Evolutionary conservation across 345 rosid genomes (phyloP), one percentile per base, ranked within the genome.

Genomic region (Populus alba): DNA sequence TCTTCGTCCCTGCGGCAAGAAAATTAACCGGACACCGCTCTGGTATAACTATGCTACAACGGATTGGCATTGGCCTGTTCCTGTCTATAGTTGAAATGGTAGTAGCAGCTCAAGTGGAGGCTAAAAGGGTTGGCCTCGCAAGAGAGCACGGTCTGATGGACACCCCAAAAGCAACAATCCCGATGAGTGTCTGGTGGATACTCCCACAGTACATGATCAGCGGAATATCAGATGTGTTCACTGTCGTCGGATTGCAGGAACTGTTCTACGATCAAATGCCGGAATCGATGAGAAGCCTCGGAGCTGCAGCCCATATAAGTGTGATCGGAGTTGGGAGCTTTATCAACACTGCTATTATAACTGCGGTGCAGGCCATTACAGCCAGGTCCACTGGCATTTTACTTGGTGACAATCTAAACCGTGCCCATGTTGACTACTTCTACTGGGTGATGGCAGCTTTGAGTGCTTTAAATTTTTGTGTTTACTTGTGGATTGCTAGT

Each of bases 211-310:
- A 93, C 77, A 75, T 90, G 41, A 81, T 93, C 7, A 78, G 84
- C 0, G 97, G 91, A 35, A 12, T 90, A 2, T 87, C 87, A 2
- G 99, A 95, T 43, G 91, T 84, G 7, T 92, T 95, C 81, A 74
- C 91, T 5, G 76, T 95, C 9, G 87, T 95, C n/a, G 98, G 99
- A 27, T 76, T 95, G 76, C 96, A 92, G 82, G 94, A 93, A 83
- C 47, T 95, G 84, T 95, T 93, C 87, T 95, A 95, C 74, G 94
- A 89, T 79, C 94, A 95, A 78, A 85, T 95, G 92, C 99, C 99
- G 0, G 94, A 87, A 59, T 67, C 70, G 5, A 88, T 92, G 97
- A 86, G 99, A 83, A 95, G 98, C 77, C 55, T 93, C 15, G 99
- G 98, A 9, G 99, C 99, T 1, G 98, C 98, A 0, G 91, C 89